Evolutionary conservation across 257 asterid genomes (phyloP).

Genomic region (Solanum corneliomulleri): DNA sequence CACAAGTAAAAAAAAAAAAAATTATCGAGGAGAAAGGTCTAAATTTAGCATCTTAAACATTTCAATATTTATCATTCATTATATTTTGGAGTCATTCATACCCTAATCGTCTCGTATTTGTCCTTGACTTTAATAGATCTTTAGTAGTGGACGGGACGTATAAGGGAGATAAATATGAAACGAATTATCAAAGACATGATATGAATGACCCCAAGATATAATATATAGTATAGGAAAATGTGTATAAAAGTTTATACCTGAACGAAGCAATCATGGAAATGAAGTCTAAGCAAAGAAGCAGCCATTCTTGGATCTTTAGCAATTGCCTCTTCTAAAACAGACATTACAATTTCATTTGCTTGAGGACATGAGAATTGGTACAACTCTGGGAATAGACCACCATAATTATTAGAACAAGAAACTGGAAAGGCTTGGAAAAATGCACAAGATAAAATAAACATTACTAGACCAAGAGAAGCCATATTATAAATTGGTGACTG

Average conservation of each 20-base stretch:
- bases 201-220: neutral
- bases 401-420: slow-evolving; percentile 4
- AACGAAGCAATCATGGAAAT: slow-evolving; percentile 10
- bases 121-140: neutral
- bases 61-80: neutral
- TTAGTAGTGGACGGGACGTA: neutral
- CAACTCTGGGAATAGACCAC: slow-evolving; percentile 30
- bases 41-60: neutral
- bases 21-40: neutral
- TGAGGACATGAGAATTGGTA: slow-evolving; percentile 66
- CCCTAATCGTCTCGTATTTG: neutral
- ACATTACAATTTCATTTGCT: slow-evolving; percentile 59
- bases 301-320: slow-evolving; percentile 55
- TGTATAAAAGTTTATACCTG: neutral
- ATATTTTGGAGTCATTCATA: too few relatives aligned
- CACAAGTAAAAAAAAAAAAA: neutral
- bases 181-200: neutral
- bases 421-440: slow-evolving; percentile 22
- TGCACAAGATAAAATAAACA: slow-evolving; percentile 10
- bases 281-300: slow-evolving; percentile 44
- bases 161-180: neutral
- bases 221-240: neutral
- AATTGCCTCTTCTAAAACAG: slow-evolving; percentile 56
- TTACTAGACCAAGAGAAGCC: slow-evolving; percentile 20
- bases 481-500: slow-evolving; percentile 8